A percentile compares a stretch with the other conserved stretches of the same genome.
phyloP scores from a whole-genome alignment of 1,139 yeast species.

The Debaryomycetaceae sp. region DNA sequence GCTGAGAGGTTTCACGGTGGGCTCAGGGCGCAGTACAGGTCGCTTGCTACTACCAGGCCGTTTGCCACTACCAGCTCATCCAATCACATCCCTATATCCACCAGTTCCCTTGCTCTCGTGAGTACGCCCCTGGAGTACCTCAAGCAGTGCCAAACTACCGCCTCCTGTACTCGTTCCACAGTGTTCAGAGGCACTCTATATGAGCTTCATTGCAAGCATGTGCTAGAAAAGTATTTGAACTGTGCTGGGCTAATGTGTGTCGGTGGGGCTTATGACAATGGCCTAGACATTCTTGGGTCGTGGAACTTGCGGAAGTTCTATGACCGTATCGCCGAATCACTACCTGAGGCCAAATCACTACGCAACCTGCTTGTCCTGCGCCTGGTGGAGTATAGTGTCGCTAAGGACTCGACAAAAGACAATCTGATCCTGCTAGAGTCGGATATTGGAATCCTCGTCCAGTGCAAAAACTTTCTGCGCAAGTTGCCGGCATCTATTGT shows the following conservation, averaged over 20 bases:
- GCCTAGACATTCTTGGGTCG: slow-evolving; percentile 55
- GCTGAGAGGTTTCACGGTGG: no score
- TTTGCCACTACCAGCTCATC: no score
- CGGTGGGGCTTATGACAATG: slow-evolving; percentile 69
- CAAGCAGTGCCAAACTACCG: slow-evolving; percentile 15
- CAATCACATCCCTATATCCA: no score
- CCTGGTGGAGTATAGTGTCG: not conserved
- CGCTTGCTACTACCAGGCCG: not conserved
- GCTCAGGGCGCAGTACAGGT: no score
- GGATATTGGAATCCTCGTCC: slow-evolving; percentile 35
- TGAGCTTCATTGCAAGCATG: slow-evolving; percentile 45
- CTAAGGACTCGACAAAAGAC: slow-evolving; percentile 1
- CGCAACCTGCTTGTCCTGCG: not conserved
- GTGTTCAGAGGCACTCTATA: slow-evolving; percentile 63
- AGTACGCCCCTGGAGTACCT: slow-evolving; percentile 22
- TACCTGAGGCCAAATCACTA: not conserved
- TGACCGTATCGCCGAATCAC: slow-evolving; percentile 2
- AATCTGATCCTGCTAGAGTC: slow-evolving; percentile 11
- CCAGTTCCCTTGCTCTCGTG: no score
- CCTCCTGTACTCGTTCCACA: slow-evolving; percentile 22
- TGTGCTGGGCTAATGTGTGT: slow-evolving; percentile 28
- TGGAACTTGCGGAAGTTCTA: slow-evolving; percentile 39
- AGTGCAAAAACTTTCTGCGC: slow-evolving; percentile 42
- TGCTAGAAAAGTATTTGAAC: slow-evolving; percentile 28
- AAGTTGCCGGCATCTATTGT: slow-evolving; percentile 42